Conservation (phyloP, 73 alveolate species). For the Uronychia setigera region DNA sequence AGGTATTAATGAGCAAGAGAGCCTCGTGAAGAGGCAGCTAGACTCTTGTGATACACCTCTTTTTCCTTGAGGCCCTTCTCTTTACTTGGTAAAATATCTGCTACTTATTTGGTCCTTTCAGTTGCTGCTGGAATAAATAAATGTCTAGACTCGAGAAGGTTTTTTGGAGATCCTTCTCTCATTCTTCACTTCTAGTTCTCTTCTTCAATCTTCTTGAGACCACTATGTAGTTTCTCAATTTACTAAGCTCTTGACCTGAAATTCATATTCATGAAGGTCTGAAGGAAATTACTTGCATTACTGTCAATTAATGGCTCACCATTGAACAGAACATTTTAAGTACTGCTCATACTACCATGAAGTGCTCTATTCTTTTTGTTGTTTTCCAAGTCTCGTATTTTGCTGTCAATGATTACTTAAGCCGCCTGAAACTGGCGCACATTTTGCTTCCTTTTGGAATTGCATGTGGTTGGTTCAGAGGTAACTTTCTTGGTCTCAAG, state of each 20-base stretch:
- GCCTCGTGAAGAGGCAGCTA: not conserved
- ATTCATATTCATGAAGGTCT: not conserved
- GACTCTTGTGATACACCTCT: not conserved
- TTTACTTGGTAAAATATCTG: not conserved
- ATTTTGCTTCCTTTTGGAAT: not conserved
- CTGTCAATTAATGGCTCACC: not conserved
- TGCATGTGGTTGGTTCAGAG: not conserved
- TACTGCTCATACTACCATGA: too few species aligned
- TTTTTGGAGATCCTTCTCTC: not conserved
- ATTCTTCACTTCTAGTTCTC: not conserved
- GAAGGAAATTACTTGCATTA: not conserved
- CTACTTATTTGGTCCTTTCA: not conserved
- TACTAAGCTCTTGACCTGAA: not conserved
- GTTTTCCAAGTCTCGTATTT: not conserved
- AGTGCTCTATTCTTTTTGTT: not conserved
- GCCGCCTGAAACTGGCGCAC: not conserved
- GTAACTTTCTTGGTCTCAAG: not conserved
- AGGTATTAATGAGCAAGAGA: not conserved
- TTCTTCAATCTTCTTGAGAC: not conserved
- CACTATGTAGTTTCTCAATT: not conserved
- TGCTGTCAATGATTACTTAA: not conserved
- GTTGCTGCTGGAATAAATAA: not conserved
- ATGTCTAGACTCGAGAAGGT: not conserved
- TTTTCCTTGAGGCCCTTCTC: not conserved
- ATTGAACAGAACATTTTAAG: too few species aligned